Conservation (phyloP, 805 yeast genomes). For the Lachancea thermotolerans region DNA sequence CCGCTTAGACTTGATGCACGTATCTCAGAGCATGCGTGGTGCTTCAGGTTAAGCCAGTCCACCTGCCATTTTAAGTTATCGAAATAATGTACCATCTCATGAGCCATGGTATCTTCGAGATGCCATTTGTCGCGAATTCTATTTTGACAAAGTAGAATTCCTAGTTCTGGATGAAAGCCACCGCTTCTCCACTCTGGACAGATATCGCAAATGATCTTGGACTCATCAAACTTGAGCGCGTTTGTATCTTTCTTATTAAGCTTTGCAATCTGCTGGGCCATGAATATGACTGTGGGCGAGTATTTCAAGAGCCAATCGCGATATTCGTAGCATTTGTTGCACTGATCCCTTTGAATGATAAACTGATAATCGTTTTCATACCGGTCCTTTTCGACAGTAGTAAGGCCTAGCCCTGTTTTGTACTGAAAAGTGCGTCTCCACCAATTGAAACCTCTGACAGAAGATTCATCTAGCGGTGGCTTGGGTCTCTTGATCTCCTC, state of each 20-base stretch:
- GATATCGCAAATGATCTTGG: constrained; percentile 57
- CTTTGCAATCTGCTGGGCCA: constrained; percentile 76
- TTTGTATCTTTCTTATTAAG: constrained; percentile 30
- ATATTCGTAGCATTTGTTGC: constrained; percentile 64
- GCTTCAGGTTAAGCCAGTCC: constrained; percentile 76
- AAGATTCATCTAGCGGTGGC: constrained; percentile 14
- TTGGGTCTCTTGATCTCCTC: constrained; percentile 15
- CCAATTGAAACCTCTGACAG: constrained; percentile 58
- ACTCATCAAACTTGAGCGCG: constrained; percentile 21
- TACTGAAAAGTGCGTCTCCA: constrained; percentile 71
- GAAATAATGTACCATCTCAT: constrained; percentile 89
- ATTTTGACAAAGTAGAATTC: constrained; percentile 83
- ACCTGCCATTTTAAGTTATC: constrained; percentile 85
- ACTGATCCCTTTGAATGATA: constrained; percentile 44
- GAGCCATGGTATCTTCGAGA: constrained; percentile 84
- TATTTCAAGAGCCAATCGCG: constrained; percentile 73
- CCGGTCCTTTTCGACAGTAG: constrained; percentile 42
- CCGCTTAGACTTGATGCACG: constrained; percentile 91
- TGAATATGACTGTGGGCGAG: constrained; percentile 80
- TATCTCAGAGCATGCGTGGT: constrained; percentile 96
- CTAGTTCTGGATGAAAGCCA: constrained; percentile 87
- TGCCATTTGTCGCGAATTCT: constrained; percentile 68
- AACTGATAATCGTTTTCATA: constrained; percentile 51
- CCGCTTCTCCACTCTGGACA: constrained; percentile 85
- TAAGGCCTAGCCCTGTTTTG: constrained; percentile 60